Percentiles rank a stretch among this genome's conserved stretches.
Evolutionary conservation across 2,329 filamentous ascomycete genomes (phyloP).

Genomic region (Hypomyces perniciosus): DNA sequence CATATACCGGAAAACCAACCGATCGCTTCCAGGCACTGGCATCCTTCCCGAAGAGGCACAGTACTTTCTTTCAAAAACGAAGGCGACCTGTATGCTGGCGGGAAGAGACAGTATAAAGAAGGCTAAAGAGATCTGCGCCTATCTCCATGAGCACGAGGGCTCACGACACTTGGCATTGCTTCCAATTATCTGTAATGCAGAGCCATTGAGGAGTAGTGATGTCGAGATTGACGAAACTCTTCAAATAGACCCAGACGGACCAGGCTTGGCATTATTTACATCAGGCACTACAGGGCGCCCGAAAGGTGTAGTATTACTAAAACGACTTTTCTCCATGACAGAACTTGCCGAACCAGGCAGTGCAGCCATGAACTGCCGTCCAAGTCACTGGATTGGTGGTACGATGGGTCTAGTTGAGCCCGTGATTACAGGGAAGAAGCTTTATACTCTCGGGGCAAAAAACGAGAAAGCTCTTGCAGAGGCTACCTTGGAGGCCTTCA

Average conservation of each 20-base stretch:
- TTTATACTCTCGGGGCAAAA: conserved; percentile 7
- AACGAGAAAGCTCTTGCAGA: neutral
- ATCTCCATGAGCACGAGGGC: conserved; percentile 14
- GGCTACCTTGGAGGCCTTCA: conserved; percentile 9
- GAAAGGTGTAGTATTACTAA: conserved; percentile 54
- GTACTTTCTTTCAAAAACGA: conserved; percentile 5
- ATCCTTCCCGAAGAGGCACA: conserved; percentile 12
- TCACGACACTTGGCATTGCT: neutral
- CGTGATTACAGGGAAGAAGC: conserved; percentile 6
- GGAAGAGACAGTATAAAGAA: neutral
- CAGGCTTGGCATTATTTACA: conserved; percentile 45
- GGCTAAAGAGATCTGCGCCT: neutral
- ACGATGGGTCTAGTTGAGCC: conserved; percentile 1
- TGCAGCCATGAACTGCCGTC: conserved; percentile 10
- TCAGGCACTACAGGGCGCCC: conserved; percentile 42
- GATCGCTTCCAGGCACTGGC: conserved; percentile 1
- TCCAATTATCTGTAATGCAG: neutral
- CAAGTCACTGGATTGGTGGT: conserved; percentile 15
- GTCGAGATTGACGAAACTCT: conserved; percentile 6
- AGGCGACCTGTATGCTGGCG: conserved; percentile 6
- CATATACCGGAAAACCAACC: neutral
- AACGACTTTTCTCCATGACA: neutral
- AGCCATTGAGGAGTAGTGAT: neutral
- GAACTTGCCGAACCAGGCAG: neutral
- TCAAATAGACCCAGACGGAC: conserved; percentile 1